These are phyloP conservation scores for Ganoderma leucocontextum DNA, from an alignment of 1,284 basidiomycete genomes.

Conservation along the genomic window DNA sequence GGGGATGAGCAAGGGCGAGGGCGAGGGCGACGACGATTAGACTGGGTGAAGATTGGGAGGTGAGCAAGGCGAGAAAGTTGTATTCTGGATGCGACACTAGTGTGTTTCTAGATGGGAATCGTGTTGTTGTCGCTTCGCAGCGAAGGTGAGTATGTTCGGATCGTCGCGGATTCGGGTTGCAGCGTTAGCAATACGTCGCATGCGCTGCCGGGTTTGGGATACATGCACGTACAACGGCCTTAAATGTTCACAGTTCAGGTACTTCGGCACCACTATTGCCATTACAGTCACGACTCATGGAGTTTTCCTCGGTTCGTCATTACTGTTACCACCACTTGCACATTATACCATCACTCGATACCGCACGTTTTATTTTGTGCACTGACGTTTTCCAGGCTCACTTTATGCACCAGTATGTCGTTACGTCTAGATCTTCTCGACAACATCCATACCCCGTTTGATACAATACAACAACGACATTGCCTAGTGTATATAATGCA, in stretches of 20 bases:
- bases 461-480: slow-evolving; percentile 27
- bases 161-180: slow-evolving; percentile 17
- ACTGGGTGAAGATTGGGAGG: not conserved
- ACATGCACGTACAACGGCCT: not conserved
- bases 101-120: slow-evolving; percentile 24
- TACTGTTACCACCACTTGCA: slow-evolving; percentile 22
- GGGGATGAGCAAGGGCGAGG: slow-evolving; percentile 72
- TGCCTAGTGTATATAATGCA: slow-evolving; percentile 23
- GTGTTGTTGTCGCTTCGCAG: not conserved
- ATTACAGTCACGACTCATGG: not conserved
- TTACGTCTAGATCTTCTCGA: slow-evolving; percentile 24
- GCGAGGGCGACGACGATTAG: slow-evolving; percentile 53
- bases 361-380: not conserved
- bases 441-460: slow-evolving; percentile 31
- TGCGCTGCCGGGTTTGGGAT: not conserved
- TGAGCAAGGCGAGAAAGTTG: slow-evolving; percentile 14
- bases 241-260: not conserved
- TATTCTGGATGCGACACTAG: slow-evolving; percentile 23
- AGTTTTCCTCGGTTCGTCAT: slow-evolving; percentile 12
- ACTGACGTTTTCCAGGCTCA: slow-evolving; percentile 3
- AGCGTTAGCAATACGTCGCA: slow-evolving; percentile 5
- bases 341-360: slow-evolving; percentile 23
- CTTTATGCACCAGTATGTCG: slow-evolving; percentile 32
- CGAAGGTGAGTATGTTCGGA: slow-evolving; percentile 28
- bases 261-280: not conserved